Percentiles rank a stretch among this genome's conserved stretches.
These are phyloP conservation scores for Hymenoscyphus occultus DNA, from an alignment of 2,329 filamentous ascomycete species.

Conservation along the genomic window DNA sequence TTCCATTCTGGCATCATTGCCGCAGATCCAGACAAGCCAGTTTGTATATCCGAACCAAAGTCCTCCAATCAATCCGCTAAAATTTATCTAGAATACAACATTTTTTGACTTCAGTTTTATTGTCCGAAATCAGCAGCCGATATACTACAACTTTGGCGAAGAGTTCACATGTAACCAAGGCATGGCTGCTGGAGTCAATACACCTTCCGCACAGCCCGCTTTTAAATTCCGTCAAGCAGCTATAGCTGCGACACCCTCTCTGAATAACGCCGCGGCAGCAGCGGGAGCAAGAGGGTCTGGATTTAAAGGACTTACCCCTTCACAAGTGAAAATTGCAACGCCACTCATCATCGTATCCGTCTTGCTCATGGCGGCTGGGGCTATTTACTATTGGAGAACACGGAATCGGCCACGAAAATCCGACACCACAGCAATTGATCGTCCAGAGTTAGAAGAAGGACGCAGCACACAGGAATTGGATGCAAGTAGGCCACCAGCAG, in stretches of 20 bases:
- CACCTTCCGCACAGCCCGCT: not conserved
- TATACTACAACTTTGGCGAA: conserved; percentile 8
- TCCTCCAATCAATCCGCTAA: not conserved
- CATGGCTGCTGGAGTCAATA: conserved; percentile 10
- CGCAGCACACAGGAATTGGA: conserved; percentile 3
- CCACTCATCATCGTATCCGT: not conserved
- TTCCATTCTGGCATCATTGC: conserved; percentile 6
- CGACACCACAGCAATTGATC: not conserved
- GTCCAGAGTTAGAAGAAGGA: not conserved
- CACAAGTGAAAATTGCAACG: not conserved
- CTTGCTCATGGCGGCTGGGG: not conserved
- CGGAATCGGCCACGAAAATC: conserved; percentile 3
- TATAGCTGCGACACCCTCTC: not conserved
- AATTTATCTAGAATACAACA: not conserved
- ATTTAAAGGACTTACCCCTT: not conserved
- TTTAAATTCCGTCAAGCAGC: not conserved
- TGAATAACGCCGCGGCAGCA: not conserved
- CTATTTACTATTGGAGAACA: not conserved
- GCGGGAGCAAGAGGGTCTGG: not conserved
- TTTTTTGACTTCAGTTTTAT: conserved; percentile 1
- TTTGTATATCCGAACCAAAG: not conserved
- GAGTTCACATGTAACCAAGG: not conserved
- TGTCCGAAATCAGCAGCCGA: not conserved
- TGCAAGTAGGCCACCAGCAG: not conserved
- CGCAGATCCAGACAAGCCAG: not conserved